phyloP scores from a whole-genome alignment of 371 early-diverging fungal genomes.

The Thermomucor indicae-seudaticae region DNA sequence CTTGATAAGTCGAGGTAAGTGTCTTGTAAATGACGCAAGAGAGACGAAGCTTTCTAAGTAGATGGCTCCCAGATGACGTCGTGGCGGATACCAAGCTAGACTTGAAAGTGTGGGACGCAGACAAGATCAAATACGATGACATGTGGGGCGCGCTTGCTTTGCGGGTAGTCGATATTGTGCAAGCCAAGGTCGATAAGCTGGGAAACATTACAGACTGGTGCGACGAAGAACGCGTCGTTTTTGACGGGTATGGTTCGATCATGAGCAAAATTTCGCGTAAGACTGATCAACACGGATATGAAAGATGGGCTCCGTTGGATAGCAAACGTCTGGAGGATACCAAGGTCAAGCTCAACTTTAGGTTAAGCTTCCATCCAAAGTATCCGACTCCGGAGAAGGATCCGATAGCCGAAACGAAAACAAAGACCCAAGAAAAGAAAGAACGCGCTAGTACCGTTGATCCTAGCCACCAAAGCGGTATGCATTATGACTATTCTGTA shows the following conservation, averaged over 20 bases:
- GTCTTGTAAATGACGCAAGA: not conserved
- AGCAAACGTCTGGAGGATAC: constrained; percentile 21
- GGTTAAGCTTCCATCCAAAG: constrained; percentile 41
- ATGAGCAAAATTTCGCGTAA: constrained; percentile 1
- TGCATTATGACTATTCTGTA: not conserved
- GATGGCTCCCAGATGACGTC: constrained; percentile 43
- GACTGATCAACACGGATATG: not conserved
- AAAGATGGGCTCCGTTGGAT: constrained; percentile 39
- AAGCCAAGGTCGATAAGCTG: constrained; percentile 26
- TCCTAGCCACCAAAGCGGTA: constrained; percentile 26
- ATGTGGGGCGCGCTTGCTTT: constrained; percentile 36
- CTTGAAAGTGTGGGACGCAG: constrained; percentile 45
- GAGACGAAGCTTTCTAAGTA: too few species aligned
- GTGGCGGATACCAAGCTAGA: constrained; percentile 30
- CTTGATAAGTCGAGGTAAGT: constrained; percentile 22
- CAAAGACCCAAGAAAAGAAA: constrained; percentile 9
- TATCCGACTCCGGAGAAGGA: constrained; percentile 20
- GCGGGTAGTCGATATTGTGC: constrained; percentile 26
- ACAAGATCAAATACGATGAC: constrained; percentile 39
- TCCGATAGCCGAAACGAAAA: constrained; percentile 7
- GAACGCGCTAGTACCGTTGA: constrained; percentile 10
- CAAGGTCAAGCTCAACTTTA: constrained; percentile 31
- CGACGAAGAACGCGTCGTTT: constrained; percentile 31
- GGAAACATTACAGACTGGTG: constrained; percentile 30
- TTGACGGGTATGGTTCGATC: too few species aligned